Percentiles rank a stretch among this genome's conserved stretches.
These are phyloP conservation scores for Melastoma candidum DNA, from an alignment of 441 rosid genomes.

Conservation along the genomic window DNA sequence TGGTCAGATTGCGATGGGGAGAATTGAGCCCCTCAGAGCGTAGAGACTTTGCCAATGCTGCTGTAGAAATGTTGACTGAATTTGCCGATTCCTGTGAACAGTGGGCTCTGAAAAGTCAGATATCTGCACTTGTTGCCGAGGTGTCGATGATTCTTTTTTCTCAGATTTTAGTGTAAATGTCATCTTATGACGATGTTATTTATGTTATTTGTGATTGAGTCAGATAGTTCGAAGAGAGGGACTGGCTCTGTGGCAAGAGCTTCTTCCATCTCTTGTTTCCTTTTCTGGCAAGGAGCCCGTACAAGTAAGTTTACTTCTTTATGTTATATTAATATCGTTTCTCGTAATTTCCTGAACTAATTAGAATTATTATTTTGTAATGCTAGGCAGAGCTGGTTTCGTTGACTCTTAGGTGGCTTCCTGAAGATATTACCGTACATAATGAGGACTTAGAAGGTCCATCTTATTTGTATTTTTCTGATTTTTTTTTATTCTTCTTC, in stretches of 20 bases:
- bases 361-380: constrained; percentile 9
- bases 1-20: constrained; percentile 93
- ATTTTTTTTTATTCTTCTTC: no score
- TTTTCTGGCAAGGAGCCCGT: constrained; percentile 72
- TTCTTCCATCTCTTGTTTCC: constrained; percentile 68
- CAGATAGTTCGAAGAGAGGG: constrained; percentile 97
- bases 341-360: constrained; percentile 4
- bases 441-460: constrained; percentile 98
- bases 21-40: constrained; percentile 70
- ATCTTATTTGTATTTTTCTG: no score
- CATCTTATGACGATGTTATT: neutral
- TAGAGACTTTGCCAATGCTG: constrained; percentile 68
- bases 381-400: constrained; percentile 80
- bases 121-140: constrained; percentile 97
- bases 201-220: constrained; percentile 16
- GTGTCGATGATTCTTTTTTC: constrained; percentile 29
- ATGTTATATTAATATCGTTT: constrained; percentile 5
- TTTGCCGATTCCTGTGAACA: constrained; percentile 66
- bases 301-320: constrained; percentile 36
- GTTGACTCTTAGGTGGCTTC: constrained; percentile 96
- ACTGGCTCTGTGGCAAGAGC: constrained; percentile 74
- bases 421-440: constrained; percentile 98
- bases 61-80: constrained; percentile 80
- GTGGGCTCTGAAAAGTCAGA: constrained; percentile 96
- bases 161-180: constrained; percentile 5